Evolutionary conservation across 805 yeast species (phyloP), one percentile per base, ranked within the genome.

Genomic region (Ogataea pini): DNA sequence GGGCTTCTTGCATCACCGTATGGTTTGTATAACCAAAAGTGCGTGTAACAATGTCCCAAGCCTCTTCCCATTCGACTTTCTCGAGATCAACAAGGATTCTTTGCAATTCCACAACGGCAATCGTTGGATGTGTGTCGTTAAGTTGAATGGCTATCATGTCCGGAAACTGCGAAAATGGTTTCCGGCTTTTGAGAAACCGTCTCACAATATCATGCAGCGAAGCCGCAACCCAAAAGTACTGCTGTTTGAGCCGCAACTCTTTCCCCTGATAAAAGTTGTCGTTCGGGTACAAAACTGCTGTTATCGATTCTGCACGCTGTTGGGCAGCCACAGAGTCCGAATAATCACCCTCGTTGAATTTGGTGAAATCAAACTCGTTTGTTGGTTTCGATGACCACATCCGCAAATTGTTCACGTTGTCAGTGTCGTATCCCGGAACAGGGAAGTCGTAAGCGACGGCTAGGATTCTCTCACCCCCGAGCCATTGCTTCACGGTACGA

Each of bases 221-320:
- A 28, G 97, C 97, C 44, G 96, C 84, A 45, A 91, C 96, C 97
- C 97, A 90, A 72, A 90, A 91, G 70, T 89, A 91, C 70, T 90
- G 97, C 73, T 90, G 97, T 70, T 91, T 91, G 68, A 90, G 79
- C 65, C 97, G 82, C 63, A 90, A 77, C 66, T 89, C 96, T 70
- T 91, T 90, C 60, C 97, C 97, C 56, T 82, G 79, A 62, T 87
- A 86, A 66, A 90, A 91, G 69, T 90, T 91, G 67, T 90, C 97
- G 70, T 90, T 90, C 55, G 97, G 97, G 69, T 90, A 90, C 63
- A 90, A 73, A 14, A 90, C 96, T 5, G 97, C 89, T 31, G 97
- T 89, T 60, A 90, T 89, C 19, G 95, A 83, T 68, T 89, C 96
- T 3, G 97, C 97, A 47, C 82, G 76, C 68, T 89, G 96, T 68